Base-by-base conservation (phyloP, 257 asterid species). In the Ophiorrhiza pumila region DNA sequence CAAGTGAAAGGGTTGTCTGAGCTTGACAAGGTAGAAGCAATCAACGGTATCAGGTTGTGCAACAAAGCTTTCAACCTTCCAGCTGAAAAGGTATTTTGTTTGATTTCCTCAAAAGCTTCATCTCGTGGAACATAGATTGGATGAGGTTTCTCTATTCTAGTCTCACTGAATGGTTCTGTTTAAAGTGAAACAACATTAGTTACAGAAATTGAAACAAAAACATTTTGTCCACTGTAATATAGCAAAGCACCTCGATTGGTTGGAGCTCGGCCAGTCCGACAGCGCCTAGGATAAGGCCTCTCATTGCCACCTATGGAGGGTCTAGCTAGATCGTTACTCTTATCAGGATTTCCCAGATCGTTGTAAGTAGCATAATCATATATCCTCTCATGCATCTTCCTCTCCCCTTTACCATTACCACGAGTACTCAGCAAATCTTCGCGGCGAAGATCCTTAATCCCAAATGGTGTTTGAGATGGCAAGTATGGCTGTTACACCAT, bases 41-140 rank as follows among this genome's bases (percentile, higher is more conserved):
- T 88, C 78, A 90, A 68, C 1, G 98, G 98, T 79, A 92, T 87
- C 71, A 92, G 76, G 82, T 90, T 92, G 84, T 92, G 98, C 73
- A 92, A 75, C 75, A 86, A 42, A 59, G 95, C 96, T 83, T 92
- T 92, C 85, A 92, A 72, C 76, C 87, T 87, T 74, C 98, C 98
- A 43, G 91, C 86, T 27, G 98, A 82, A 72, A 92, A 92, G 0
- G 97, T 85, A n/a, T 59, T 84, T 77, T 90, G 92, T 80, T 92
- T 92, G 60, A 85, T 78, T 86, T 92, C 98, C 82, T 90, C 98
- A 70, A 92, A 92, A 9, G 96, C 82, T 73, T 92, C 98, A 65
- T 92, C 98, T 25, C 98, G 81, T 11, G 98, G 98, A 63, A 92
- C 98, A 62, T 92, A 92, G 37, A 90, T 89, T 3, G 97, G 96